A percentile compares a stretch with the other conserved stretches of the same genome.
Evolutionary conservation across 164 flowering plant genomes (phyloP).

Genomic region (Liriodendron chinense): DNA sequence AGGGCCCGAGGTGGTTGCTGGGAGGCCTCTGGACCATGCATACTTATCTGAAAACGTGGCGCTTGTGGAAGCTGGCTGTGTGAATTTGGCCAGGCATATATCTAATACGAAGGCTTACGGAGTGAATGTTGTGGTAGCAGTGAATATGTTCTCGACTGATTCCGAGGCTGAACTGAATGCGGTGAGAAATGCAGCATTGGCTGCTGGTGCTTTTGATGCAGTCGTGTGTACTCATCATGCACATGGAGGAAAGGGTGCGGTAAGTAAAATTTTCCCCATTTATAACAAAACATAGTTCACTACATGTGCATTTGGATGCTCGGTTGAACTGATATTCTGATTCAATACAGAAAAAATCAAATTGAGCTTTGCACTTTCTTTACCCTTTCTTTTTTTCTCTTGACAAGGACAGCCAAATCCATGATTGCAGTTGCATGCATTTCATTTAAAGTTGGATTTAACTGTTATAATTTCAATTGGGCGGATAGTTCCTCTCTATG

Average conservation of each 20-base stretch:
- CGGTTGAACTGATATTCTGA: too few relatives aligned
- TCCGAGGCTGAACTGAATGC: slow-evolving; percentile 83
- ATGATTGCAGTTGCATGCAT: too few relatives aligned
- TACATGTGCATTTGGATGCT: not conserved
- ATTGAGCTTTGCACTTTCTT: too few relatives aligned
- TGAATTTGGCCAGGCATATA: slow-evolving; percentile 83
- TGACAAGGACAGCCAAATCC: too few relatives aligned
- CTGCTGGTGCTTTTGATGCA: slow-evolving; percentile 98
- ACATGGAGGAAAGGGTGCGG: slow-evolving; percentile 99
- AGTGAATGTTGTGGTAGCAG: slow-evolving; percentile 92
- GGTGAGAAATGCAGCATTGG: slow-evolving; percentile 69
- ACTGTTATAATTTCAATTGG: too few relatives aligned
- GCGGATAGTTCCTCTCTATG: too few relatives aligned
- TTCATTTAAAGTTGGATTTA: too few relatives aligned
- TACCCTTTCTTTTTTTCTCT: too few relatives aligned
- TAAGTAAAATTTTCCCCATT: slow-evolving; percentile 31
- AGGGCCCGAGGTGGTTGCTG: slow-evolving; percentile 94
- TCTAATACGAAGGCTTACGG: slow-evolving; percentile 82
- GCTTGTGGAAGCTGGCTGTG: slow-evolving; percentile 94
- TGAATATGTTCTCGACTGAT: slow-evolving; percentile 90
- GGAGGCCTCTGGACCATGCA: slow-evolving; percentile 91
- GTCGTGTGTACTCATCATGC: slow-evolving; percentile 96
- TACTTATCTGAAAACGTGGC: slow-evolving; percentile 81
- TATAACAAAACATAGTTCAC: not conserved
- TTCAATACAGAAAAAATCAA: too few relatives aligned